Conservation (phyloP, 2,329 filamentous ascomycete species). For the Rhinocladiella mackenziei region DNA sequence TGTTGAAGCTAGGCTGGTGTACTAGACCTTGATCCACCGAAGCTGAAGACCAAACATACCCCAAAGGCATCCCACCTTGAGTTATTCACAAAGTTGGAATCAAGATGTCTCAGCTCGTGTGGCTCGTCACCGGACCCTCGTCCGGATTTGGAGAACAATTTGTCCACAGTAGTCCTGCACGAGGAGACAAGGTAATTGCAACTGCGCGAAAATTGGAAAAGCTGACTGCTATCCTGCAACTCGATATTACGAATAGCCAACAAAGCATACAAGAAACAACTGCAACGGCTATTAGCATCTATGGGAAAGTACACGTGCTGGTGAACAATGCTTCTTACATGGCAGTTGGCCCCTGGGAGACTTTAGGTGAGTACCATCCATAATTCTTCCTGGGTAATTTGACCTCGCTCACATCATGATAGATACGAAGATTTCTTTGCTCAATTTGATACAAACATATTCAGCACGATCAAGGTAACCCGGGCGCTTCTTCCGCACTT, state of each 20-base stretch:
- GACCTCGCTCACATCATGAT: not conserved
- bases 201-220: conserved; percentile 30
- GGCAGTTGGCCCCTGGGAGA: conserved; percentile 32
- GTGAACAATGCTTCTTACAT: conserved; percentile 36
- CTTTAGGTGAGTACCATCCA: conserved; percentile 21
- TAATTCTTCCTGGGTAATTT: not conserved
- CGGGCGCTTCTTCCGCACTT: conserved; percentile 38
- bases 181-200: conserved; percentile 37
- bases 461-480: conserved; percentile 37
- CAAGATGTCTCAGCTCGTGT: conserved; percentile 30
- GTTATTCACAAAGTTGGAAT: no score
- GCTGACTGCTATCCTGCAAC: conserved; percentile 9
- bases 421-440: conserved; percentile 28
- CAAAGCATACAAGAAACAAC: conserved; percentile 5
- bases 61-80: no score
- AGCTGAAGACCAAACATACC: no score
- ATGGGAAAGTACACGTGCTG: conserved; percentile 34
- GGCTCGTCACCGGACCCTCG: conserved; percentile 38
- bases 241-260: conserved; percentile 15
- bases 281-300: conserved; percentile 6
- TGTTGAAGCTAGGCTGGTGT: no score
- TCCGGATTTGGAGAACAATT: conserved; percentile 35
- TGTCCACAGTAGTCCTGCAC: conserved; percentile 29
- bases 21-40: no score
- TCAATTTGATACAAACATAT: conserved; percentile 39